These are phyloP conservation scores for Cadophora luteo-olivacea DNA, from an alignment of 2,329 filamentous ascomycete genomes.

Conservation along the genomic window DNA sequence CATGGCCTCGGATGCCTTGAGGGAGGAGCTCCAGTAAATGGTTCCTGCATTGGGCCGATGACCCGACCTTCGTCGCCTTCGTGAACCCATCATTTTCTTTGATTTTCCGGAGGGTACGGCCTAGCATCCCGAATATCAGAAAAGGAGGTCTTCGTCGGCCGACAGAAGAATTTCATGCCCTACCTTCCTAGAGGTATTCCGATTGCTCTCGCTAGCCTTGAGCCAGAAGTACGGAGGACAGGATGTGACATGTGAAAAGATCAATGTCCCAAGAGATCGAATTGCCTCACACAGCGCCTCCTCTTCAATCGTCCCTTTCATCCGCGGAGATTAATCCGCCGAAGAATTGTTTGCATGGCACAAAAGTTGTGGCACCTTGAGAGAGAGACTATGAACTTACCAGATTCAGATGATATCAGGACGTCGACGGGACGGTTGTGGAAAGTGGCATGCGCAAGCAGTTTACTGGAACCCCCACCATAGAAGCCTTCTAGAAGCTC, in stretches of 20 bases:
- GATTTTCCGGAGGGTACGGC: background rate
- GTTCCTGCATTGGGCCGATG: conserved; percentile 14
- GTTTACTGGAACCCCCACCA: background rate
- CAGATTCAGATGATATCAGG: background rate
- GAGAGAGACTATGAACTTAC: background rate
- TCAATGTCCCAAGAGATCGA: background rate
- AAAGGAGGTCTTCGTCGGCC: background rate
- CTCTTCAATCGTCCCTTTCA: background rate
- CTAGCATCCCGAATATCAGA: background rate
- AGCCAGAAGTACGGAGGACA: background rate
- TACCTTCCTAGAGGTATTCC: background rate
- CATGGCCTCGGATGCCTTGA: background rate
- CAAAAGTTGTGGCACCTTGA: conserved; percentile 4
- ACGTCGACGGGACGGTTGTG: background rate
- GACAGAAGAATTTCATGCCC: background rate
- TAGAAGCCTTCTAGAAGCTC: conserved; percentile 9
- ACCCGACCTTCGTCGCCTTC: background rate
- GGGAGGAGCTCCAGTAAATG: background rate
- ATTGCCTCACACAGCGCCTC: background rate
- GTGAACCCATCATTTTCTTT: background rate
- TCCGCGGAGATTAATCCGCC: conserved; percentile 9
- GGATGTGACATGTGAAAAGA: background rate
- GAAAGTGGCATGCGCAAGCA: conserved; percentile 14
- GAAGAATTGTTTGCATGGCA: conserved; percentile 16
- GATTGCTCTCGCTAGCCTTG: background rate